A percentile compares a stretch with the other conserved stretches of the same genome.
These are phyloP conservation scores for Schizophyllum commune DNA, from an alignment of 1,284 basidiomycete genomes.

Conservation along the genomic window DNA sequence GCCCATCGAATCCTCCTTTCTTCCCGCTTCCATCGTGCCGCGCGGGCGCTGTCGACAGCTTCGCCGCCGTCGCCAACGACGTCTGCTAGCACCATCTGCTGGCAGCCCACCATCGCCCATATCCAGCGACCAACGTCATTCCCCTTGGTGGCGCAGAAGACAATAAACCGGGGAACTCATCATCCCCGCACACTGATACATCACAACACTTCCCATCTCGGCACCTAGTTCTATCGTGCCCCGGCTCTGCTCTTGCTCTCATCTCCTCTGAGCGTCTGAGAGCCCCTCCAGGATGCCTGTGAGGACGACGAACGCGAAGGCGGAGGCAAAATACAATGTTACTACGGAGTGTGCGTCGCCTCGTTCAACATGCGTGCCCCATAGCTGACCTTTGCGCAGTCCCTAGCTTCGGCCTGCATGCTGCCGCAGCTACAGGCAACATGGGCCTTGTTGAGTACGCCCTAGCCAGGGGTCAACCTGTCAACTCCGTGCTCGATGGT, in stretches of 20 bases:
- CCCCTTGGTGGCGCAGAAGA: neutral
- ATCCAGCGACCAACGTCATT: neutral
- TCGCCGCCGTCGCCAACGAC: neutral
- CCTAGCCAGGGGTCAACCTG: conserved; percentile 85
- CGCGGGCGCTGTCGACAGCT: neutral
- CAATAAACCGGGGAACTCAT: neutral
- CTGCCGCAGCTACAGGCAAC: conserved; percentile 84
- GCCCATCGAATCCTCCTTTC: neutral
- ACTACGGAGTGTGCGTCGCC: conserved; percentile 62
- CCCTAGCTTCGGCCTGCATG: conserved; percentile 81
- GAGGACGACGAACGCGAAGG: conserved; percentile 34
- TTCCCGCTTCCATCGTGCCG: neutral
- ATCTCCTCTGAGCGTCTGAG: neutral
- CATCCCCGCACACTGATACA: neutral
- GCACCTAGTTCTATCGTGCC: neutral
- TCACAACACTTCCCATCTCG: neutral
- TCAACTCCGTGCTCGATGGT: conserved; percentile 89
- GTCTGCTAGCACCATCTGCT: neutral
- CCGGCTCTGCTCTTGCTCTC: neutral
- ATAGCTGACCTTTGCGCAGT: conserved; percentile 36
- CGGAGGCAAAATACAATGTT: conserved; percentile 72
- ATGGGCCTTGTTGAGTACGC: conserved; percentile 84
- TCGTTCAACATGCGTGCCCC: conserved; percentile 1
- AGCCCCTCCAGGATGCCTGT: conserved; percentile 23
- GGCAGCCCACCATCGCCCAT: neutral